Evolutionary conservation across 345 rosid genomes (phyloP).

Genomic region (Chamaenerion angustifolium): DNA sequence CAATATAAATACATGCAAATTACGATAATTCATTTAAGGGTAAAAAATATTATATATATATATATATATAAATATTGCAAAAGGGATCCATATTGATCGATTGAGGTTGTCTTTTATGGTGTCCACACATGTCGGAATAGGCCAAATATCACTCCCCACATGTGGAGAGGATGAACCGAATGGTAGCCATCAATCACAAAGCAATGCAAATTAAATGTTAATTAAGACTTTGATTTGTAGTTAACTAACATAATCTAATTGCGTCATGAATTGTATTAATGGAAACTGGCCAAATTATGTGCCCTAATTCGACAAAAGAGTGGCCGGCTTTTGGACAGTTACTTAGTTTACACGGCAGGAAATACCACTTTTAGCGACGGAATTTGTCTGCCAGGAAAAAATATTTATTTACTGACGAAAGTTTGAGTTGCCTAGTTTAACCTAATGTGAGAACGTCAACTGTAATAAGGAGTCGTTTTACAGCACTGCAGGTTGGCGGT

Average conservation of each 20-base stretch:
- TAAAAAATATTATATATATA: too few species aligned
- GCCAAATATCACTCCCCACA: neutral
- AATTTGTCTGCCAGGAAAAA: too few species aligned
- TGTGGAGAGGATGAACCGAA: neutral
- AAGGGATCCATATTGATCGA: conserved; percentile 18
- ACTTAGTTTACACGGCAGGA: conserved; percentile 41
- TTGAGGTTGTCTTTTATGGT: conserved; percentile 33
- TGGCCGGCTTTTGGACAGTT: conserved; percentile 52
- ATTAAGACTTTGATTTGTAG: neutral
- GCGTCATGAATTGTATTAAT: conserved; percentile 17
- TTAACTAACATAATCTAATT: neutral
- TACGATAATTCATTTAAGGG: neutral
- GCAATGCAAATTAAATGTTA: conserved; percentile 12
- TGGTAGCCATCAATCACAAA: conserved; percentile 9
- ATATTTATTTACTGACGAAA: too few species aligned
- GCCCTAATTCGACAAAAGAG: conserved; percentile 35
- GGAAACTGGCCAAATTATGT: conserved; percentile 4
- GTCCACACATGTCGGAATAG: conserved; percentile 18
- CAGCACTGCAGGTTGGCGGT: too few species aligned
- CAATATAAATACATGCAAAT: neutral
- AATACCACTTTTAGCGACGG: too few species aligned
- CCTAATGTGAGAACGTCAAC: too few species aligned
- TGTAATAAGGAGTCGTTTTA: too few species aligned
- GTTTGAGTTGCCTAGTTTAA: too few species aligned
- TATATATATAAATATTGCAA: too few species aligned